Evolutionary conservation across 768 basidiomycete genomes (phyloP), one percentile per base, ranked within the genome.

Genomic region (Pholiota conissans): DNA sequence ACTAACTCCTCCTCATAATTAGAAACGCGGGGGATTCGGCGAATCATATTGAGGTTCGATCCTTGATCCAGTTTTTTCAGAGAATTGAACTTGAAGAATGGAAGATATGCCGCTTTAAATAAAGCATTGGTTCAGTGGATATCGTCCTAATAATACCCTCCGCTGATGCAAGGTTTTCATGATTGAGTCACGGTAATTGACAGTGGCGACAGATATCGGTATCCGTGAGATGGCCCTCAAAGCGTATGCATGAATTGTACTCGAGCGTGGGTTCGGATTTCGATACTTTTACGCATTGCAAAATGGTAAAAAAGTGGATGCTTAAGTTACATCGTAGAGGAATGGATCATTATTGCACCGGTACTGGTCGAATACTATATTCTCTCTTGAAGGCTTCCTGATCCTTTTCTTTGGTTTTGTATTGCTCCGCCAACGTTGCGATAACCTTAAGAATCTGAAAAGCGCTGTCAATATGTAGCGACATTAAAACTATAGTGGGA

Each of bases 381-480:
- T 93, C 89, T 64, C 76, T 78, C 69, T 90, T 91, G 76, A 93
- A 91, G 26, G 74, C 71, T 64, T 92, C 89, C 61, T 93, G 87
- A 57, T 93, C 92, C 59, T 84, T 81, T 65, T 94, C 95, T 72
- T 91, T 95, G 51, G 80, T 75, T 74, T 92, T 93, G 79, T 98
- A 95, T 74, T 94, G 93, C 60, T 89, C 88, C 26, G 89, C 78
- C 57, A 98, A 80, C 42, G 77, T 89, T 28, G 85, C 70, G 46
- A 98, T 79, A 22, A 94, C 91, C 60, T 87, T 88, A 59, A 82
- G 84, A 61, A 98, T 96, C 92, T 97, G 69, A 48, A 62, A 50
- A 40, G 46, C 50, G 24, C 35, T 34, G 59, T 63, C 57, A 70
- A 47, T 62, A 57, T 32, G 54, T 30, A 39, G n/a, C 27, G 24